These are phyloP conservation scores for Dactylis glomerata DNA, from an alignment of 176 grass and related monocot species.

Conservation along the genomic window DNA sequence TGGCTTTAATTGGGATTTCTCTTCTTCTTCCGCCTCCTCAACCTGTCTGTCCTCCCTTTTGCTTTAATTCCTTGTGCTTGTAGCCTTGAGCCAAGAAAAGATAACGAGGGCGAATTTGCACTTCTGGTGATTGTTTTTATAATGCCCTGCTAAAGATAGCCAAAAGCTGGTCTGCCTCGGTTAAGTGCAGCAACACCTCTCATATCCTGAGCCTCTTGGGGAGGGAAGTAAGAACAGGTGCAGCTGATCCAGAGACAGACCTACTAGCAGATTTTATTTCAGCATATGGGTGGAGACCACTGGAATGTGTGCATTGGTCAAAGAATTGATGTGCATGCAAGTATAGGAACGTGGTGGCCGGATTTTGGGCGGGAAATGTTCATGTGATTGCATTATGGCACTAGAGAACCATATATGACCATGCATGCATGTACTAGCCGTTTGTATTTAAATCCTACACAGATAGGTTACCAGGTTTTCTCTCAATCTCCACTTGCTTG, in stretches of 20 bases:
- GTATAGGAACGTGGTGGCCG: conserved; percentile 39
- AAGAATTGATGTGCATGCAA: conserved; percentile 24
- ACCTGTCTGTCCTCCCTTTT: conserved; percentile 30
- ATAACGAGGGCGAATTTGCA: conserved; percentile 24
- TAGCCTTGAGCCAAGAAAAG: conserved; percentile 31
- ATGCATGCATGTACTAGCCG: conserved; percentile 33
- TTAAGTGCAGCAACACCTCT: conserved; percentile 33
- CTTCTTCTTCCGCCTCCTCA: background rate
- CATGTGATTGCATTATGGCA: conserved; percentile 37
- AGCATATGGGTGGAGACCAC: background rate
- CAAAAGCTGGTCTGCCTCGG: conserved; percentile 13
- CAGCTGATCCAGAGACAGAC: conserved; percentile 25
- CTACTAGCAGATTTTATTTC: background rate
- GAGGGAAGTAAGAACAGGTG: conserved; percentile 29
- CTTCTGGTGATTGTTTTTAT: background rate
- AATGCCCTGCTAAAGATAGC: conserved; percentile 3
- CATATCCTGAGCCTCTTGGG: background rate
- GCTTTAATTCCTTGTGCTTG: conserved; percentile 38
- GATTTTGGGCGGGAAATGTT: conserved; percentile 48
- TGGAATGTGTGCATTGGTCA: conserved; percentile 34
- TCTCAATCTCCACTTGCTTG: background rate
- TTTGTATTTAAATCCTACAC: conserved; percentile 34
- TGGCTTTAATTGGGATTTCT: conserved; percentile 41
- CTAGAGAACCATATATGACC: conserved; percentile 10
- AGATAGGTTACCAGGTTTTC: background rate